Evolutionary conservation across 2,329 filamentous ascomycete genomes (phyloP).

Genomic region (Nemania sp.): DNA sequence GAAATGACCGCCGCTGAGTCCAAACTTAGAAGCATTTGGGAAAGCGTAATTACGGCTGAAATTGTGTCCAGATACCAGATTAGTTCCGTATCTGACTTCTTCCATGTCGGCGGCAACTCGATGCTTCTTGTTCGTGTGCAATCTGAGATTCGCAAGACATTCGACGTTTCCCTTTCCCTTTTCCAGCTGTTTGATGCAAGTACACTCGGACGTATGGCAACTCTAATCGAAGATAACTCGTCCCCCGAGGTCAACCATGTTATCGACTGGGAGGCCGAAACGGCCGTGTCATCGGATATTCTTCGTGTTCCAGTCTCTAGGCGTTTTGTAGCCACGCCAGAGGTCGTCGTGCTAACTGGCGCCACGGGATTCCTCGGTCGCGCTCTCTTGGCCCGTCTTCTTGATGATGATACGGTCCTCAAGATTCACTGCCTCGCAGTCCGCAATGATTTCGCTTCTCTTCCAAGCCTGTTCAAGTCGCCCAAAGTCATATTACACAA

Average conservation of each 20-base stretch:
- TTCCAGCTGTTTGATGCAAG: conserved; percentile 35
- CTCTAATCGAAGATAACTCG: conserved; percentile 18
- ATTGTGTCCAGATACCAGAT: conserved; percentile 18
- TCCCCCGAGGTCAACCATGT: not conserved
- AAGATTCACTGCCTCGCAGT: conserved; percentile 60
- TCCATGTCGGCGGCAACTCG: conserved; percentile 43
- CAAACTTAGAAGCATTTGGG: conserved; percentile 3
- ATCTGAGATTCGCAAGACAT: conserved; percentile 19
- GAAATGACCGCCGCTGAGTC: conserved; percentile 5
- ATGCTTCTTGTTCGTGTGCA: conserved; percentile 37
- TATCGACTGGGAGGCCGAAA: conserved; percentile 56
- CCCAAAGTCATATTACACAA: conserved; percentile 63
- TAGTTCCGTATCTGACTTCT: conserved; percentile 38
- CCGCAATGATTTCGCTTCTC: conserved; percentile 21
- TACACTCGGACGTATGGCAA: conserved; percentile 39
- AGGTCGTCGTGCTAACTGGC: conserved; percentile 54
- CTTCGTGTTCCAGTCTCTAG: not conserved
- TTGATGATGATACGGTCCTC: conserved; percentile 48
- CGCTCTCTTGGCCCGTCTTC: conserved; percentile 54
- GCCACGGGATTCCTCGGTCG: conserved; percentile 57
- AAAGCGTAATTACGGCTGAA: conserved; percentile 20
- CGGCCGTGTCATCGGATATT: conserved; percentile 23
- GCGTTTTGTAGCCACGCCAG: conserved; percentile 10
- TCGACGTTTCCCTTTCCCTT: conserved; percentile 26
- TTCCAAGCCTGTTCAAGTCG: conserved; percentile 47